A percentile compares a stretch with the other conserved stretches of the same genome.
phyloP scores from a whole-genome alignment of 1,284 basidiomycete genomes.

The Ganoderma resinaceum region DNA sequence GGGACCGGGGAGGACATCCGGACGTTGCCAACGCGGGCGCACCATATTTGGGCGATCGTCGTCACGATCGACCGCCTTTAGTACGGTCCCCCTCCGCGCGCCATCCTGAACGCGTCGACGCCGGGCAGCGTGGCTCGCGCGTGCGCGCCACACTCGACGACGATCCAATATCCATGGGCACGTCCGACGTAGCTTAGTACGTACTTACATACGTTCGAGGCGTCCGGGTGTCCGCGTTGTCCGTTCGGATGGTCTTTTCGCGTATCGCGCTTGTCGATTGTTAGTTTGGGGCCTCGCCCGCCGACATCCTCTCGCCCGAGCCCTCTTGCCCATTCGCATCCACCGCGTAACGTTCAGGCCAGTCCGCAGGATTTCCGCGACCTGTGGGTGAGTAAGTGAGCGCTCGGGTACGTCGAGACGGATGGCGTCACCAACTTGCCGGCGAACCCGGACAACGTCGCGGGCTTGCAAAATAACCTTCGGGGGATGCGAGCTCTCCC shows the following conservation, averaged over 20 bases:
- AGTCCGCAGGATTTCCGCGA: background rate
- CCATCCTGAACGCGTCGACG: background rate
- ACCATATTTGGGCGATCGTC: slow-evolving; percentile 29
- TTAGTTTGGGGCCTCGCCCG: background rate
- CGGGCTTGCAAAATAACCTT: slow-evolving; percentile 18
- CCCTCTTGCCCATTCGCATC: background rate
- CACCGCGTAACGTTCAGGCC: background rate
- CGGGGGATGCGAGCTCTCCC: background rate
- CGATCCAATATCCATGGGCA: background rate
- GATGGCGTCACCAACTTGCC: slow-evolving; percentile 12
- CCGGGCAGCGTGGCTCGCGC: background rate
- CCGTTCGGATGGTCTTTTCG: background rate
- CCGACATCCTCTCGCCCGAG: background rate
- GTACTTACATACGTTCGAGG: background rate
- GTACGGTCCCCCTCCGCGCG: background rate
- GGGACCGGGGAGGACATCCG: slow-evolving; percentile 29
- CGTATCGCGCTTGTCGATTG: background rate
- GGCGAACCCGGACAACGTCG: background rate
- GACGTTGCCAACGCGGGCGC: slow-evolving; percentile 7
- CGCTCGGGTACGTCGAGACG: background rate
- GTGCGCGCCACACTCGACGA: background rate
- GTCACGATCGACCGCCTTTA: slow-evolving; percentile 15
- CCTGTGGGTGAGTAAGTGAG: background rate
- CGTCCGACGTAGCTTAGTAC: background rate
- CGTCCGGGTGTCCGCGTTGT: background rate